Base-by-base conservation (phyloP, 345 rosid species). In the Pseudoturritis turrita region DNA sequence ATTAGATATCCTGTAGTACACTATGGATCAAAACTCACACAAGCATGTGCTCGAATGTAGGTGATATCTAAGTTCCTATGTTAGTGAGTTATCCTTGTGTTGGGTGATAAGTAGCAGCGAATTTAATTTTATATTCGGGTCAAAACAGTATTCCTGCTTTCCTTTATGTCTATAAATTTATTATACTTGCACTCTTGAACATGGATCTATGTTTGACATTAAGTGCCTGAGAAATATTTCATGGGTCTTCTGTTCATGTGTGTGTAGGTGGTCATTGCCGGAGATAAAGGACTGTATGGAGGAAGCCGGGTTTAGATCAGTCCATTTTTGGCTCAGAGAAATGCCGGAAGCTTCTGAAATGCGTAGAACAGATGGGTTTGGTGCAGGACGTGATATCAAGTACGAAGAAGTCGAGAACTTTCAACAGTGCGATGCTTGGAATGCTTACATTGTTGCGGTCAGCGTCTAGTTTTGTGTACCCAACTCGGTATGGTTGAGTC, bases 211-310 rank as follows among this genome's bases (percentile, higher is more conserved):
- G 25, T 13, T 19, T 56, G 4, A 44, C 15, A 31, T 56, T 10
- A 31, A 33, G 22, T 49, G 50, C 22, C 22, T 56, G 56, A 44
- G 14, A 41, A 54, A 12, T 15, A 44, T 43, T 3, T 19, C 10
- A 0, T 41, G 25, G 11, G 15, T 71, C 17, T 31, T 41, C 3
- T 54, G 33, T 41, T 74, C 11, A 23, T 54, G 44, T 7, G 25
- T n/a, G n/a, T 75, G 35, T 82, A 93, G 96, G 72, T 90, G 98
- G 98, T 87, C 97, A 2, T 64, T 93, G 62, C 92, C 96, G 3
- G 98, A 90, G 83, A 85, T 93, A 57, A 88, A 85, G 62, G 94
- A 93, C 77, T 90, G 97, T 75, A 72, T 93, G 74, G 89, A 88
- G 67, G 97, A 93, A 78, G 97, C 93, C 14, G 98, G 97, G 55